A percentile compares a stretch with the other conserved stretches of the same genome.
These are phyloP conservation scores for Oryza rufipogon DNA, from an alignment of 176 grass and related monocot species.

Conservation along the genomic window DNA sequence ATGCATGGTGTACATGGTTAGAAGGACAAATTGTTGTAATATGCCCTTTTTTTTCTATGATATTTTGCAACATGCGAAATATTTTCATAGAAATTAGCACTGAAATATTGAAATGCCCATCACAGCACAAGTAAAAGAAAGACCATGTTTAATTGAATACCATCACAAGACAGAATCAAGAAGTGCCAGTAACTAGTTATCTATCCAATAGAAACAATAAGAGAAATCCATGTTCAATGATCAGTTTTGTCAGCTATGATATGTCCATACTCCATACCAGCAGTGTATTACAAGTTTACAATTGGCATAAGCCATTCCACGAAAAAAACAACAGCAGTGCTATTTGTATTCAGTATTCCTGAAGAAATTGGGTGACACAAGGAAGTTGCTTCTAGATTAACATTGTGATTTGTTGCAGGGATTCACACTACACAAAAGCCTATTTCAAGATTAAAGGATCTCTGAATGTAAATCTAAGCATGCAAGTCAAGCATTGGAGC, in stretches of 20 bases:
- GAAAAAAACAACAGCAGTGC: not conserved
- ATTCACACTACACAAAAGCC: not conserved
- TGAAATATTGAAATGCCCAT: not conserved
- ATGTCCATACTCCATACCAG: not conserved
- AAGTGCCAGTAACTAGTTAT: not conserved
- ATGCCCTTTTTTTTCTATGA: not conserved
- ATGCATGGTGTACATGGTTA: not conserved
- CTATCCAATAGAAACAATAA: not conserved
- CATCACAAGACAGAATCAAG: not conserved
- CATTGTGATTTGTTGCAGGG: conserved; percentile 6
- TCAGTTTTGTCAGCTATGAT: not conserved
- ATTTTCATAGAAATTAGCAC: not conserved
- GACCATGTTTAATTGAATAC: not conserved
- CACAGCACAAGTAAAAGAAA: not conserved
- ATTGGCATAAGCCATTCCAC: not conserved
- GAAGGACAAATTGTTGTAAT: not conserved
- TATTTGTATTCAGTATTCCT: not conserved
- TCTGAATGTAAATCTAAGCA: conserved; percentile 30
- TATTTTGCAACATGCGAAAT: not conserved
- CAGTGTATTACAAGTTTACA: not conserved
- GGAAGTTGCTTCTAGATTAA: not conserved
- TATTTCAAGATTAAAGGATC: conserved; percentile 31
- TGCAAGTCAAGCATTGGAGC: conserved; percentile 39
- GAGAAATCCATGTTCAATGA: not conserved
- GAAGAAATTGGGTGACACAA: conserved; percentile 10